Conservation (phyloP, 148 eudicot species). For the Nepenthes gracilis region DNA sequence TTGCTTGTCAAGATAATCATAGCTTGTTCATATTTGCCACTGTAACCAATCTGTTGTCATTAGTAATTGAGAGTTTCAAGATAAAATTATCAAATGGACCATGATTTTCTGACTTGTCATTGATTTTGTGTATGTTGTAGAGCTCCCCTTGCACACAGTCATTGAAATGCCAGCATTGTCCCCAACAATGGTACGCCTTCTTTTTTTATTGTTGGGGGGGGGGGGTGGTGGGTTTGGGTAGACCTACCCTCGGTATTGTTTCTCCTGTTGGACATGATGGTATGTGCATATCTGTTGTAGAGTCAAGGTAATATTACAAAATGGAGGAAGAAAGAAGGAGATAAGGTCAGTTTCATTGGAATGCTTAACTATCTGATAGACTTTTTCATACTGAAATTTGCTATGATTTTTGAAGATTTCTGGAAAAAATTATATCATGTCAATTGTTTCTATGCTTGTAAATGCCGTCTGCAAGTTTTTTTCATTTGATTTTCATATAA, state of each 20-base stretch:
- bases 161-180: conserved; percentile 92
- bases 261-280: not conserved
- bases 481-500: conserved; percentile 8
- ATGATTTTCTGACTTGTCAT: too few species aligned
- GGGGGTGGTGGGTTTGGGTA: not conserved
- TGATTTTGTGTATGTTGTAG: conserved; percentile 26
- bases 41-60: too few species aligned
- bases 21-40: too few species aligned
- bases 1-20: too few species aligned
- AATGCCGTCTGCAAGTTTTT: not conserved
- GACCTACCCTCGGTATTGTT: not conserved
- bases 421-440: not conserved
- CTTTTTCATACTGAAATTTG: not conserved
- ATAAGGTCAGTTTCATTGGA: conserved; percentile 47
- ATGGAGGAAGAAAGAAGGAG: conserved; percentile 93
- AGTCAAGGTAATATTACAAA: conserved; percentile 87
- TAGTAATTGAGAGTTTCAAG: too few species aligned
- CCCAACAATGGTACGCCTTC: conserved; percentile 74
- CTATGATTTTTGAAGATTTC: not conserved
- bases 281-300: conserved; percentile 26
- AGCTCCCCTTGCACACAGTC: conserved; percentile 41
- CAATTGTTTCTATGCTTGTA: not conserved
- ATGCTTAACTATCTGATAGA: not conserved
- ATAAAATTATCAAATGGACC: too few species aligned
- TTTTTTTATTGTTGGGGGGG: not conserved